These are phyloP conservation scores for Stephania japonica DNA, from an alignment of 164 flowering plant genomes.

Conservation along the genomic window DNA sequence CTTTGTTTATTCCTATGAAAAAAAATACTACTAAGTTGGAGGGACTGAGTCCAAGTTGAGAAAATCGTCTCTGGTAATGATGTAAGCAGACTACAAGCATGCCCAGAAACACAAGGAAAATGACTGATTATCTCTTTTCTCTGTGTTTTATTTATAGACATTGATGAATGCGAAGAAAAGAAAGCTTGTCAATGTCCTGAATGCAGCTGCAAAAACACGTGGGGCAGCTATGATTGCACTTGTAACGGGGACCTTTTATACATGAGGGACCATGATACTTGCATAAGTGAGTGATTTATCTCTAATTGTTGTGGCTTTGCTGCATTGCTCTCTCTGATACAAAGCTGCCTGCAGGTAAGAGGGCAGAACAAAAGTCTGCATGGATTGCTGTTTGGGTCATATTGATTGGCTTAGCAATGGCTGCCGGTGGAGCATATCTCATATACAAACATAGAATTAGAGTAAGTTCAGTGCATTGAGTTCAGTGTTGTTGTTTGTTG, in stretches of 20 bases:
- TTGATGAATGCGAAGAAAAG: slow-evolving; percentile 84
- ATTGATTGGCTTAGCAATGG: slow-evolving; percentile 57
- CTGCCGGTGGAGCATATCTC: slow-evolving; percentile 72
- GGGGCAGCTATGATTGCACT: slow-evolving; percentile 82
- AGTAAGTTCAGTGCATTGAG: slow-evolving; percentile 40
- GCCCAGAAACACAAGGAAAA: not conserved
- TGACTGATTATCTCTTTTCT: not conserved
- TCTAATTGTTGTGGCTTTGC: not conserved
- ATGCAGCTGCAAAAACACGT: slow-evolving; percentile 79
- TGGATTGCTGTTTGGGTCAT: slow-evolving; percentile 88
- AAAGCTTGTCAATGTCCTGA: slow-evolving; percentile 82
- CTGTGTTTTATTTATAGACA: slow-evolving; percentile 34
- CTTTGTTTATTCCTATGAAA: not conserved
- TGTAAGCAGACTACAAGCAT: not conserved
- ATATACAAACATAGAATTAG: slow-evolving; percentile 83
- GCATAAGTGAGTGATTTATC: slow-evolving; percentile 58
- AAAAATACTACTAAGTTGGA: not conserved
- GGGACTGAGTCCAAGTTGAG: not conserved
- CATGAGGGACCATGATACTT: slow-evolving; percentile 82
- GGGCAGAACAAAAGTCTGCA: slow-evolving; percentile 45
- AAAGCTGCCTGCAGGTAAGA: slow-evolving; percentile 49
- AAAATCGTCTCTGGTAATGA: not conserved
- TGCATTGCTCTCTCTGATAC: slow-evolving; percentile 4
- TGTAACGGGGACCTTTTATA: slow-evolving; percentile 79
- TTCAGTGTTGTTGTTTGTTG: too few species aligned